These are phyloP conservation scores for Arthrobotrys megalospora DNA, from an alignment of 2,329 filamentous ascomycete species.

Conservation along the genomic window DNA sequence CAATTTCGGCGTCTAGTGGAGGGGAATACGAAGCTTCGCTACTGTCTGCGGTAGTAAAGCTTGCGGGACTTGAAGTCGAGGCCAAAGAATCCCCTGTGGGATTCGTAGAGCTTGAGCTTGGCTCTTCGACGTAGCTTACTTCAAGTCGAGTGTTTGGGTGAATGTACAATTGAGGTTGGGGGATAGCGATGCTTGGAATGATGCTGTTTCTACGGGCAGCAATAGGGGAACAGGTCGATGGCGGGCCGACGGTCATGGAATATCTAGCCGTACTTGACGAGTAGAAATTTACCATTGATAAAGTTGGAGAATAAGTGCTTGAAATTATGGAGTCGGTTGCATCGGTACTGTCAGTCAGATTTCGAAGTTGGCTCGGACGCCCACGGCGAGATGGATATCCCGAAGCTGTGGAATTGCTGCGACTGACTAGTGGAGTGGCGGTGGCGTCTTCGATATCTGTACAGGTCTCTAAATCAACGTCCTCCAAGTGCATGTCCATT, in stretches of 20 bases:
- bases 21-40: slow-evolving; percentile 43
- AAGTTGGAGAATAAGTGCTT: slow-evolving; percentile 46
- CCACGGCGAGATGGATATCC: not conserved
- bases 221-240: slow-evolving; percentile 40
- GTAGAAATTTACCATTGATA: slow-evolving; percentile 60
- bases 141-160: slow-evolving; percentile 53
- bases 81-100: slow-evolving; percentile 34
- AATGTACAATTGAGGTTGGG: slow-evolving; percentile 52
- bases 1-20: slow-evolving; percentile 15
- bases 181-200: slow-evolving; percentile 50
- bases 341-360: slow-evolving; percentile 15
- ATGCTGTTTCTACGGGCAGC: slow-evolving; percentile 50
- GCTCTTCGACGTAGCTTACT: slow-evolving; percentile 14
- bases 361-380: slow-evolving; percentile 24
- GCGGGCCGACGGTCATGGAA: slow-evolving; percentile 45
- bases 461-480: slow-evolving; percentile 31
- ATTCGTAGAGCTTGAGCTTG: not conserved
- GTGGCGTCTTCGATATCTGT: slow-evolving; percentile 56
- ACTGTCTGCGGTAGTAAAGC: slow-evolving; percentile 54
- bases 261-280: slow-evolving; percentile 33
- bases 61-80: slow-evolving; percentile 49
- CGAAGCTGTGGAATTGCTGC: slow-evolving; percentile 35
- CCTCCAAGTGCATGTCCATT: slow-evolving; percentile 50
- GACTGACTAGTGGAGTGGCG: slow-evolving; percentile 24
- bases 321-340: slow-evolving; percentile 10